Evolutionary conservation across 2,329 filamentous ascomycete species (phyloP).

Genomic region (Colletotrichum musicola): DNA sequence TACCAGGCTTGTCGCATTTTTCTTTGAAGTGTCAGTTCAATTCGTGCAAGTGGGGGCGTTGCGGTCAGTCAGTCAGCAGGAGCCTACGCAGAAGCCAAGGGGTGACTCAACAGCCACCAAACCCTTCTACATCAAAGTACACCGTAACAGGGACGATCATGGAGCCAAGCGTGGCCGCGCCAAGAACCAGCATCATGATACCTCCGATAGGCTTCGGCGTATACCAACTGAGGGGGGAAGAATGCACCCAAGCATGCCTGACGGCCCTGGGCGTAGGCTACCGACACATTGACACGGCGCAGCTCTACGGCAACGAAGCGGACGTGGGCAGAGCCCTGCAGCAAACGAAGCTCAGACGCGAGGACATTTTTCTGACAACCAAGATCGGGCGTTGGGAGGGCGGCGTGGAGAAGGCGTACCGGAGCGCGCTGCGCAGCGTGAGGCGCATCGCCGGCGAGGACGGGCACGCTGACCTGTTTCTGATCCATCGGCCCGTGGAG

Average conservation of each 20-base stretch:
- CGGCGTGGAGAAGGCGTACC: constrained; percentile 69
- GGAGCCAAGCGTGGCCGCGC: constrained; percentile 41
- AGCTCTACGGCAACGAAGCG: constrained; percentile 74
- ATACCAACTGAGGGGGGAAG: constrained; percentile 68
- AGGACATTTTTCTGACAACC: constrained; percentile 76
- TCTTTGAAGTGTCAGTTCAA: neutral
- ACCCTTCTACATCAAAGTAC: neutral
- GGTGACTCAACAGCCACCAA: neutral
- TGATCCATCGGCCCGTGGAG: constrained; percentile 75
- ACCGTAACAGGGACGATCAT: constrained; percentile 1
- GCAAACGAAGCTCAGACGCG: constrained; percentile 46
- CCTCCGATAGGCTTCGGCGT: constrained; percentile 80
- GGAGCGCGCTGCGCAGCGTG: constrained; percentile 71
- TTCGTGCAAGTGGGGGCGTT: constrained; percentile 2
- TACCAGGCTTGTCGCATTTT: neutral
- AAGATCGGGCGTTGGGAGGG: constrained; percentile 72
- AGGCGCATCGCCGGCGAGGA: constrained; percentile 66
- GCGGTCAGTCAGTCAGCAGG: neutral
- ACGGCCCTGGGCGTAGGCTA: constrained; percentile 70
- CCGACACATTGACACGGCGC: constrained; percentile 75
- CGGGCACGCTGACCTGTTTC: constrained; percentile 78
- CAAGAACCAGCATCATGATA: constrained; percentile 54
- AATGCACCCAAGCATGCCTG: constrained; percentile 69
- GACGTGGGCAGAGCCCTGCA: constrained; percentile 75
- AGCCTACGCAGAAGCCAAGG: neutral